Percentiles rank a stretch among this genome's conserved stretches.
Conservation (phyloP, 306 rosid species). For the Malus asiatica region DNA sequence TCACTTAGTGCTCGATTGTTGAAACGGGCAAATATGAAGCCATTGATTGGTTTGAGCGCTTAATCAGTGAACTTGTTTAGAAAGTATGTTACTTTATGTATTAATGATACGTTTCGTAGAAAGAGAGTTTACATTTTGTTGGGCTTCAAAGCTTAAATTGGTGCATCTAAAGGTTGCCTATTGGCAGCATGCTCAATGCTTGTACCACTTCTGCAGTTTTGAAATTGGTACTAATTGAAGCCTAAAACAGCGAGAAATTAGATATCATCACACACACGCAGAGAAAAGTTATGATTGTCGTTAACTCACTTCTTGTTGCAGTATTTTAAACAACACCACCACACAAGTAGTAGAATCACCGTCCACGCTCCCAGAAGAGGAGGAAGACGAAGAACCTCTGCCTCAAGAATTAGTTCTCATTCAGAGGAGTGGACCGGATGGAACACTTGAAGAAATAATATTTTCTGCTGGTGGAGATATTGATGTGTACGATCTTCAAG, state of each 20-base stretch:
- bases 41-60: neutral
- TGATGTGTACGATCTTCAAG: constrained; percentile 88
- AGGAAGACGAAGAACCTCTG: constrained; percentile 59
- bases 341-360: constrained; percentile 68
- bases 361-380: constrained; percentile 35
- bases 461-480: constrained; percentile 86
- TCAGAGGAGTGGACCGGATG: constrained; percentile 73
- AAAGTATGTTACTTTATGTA: too few species aligned
- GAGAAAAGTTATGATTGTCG: neutral
- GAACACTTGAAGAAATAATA: constrained; percentile 71
- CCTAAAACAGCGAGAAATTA: neutral
- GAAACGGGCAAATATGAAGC: neutral
- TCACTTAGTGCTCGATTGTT: neutral
- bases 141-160: too few species aligned
- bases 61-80: neutral
- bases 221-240: neutral
- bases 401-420: constrained; percentile 82
- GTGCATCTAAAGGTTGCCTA: too few species aligned
- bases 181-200: neutral
- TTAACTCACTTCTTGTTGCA: constrained; percentile 23
- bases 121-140: too few species aligned
- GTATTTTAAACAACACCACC: constrained; percentile 53
- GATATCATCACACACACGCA: neutral
- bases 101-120: too few species aligned
- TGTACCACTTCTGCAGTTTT: neutral